Evolutionary conservation across 1,284 basidiomycete genomes (phyloP).

Genomic region (Papiliotrema laurentii): DNA sequence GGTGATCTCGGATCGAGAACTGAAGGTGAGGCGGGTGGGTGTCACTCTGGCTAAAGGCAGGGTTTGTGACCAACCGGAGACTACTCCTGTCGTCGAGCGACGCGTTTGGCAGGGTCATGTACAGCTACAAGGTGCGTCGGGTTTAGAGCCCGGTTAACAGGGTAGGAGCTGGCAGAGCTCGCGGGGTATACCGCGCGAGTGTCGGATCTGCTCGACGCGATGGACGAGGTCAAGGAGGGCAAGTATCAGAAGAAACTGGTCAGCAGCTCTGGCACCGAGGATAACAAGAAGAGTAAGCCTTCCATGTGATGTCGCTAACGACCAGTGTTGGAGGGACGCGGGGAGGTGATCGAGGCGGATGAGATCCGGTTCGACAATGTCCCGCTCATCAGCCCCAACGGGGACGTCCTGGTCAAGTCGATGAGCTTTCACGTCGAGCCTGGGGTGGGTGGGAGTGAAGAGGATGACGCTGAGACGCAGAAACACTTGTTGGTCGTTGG

Average conservation of each 20-base stretch:
- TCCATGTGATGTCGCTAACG: background rate
- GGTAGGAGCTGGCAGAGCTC: slow-evolving; percentile 77
- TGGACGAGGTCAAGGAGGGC: slow-evolving; percentile 79
- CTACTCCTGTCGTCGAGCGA: slow-evolving; percentile 66
- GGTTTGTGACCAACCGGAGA: slow-evolving; percentile 90
- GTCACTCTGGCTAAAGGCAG: slow-evolving; percentile 46
- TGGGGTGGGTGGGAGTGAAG: slow-evolving; percentile 59
- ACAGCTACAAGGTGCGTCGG: slow-evolving; percentile 69
- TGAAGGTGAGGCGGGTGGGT: slow-evolving; percentile 57
- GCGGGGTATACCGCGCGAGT: slow-evolving; percentile 94
- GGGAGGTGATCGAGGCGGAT: slow-evolving; percentile 73
- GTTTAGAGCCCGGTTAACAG: background rate
- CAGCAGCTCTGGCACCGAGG: slow-evolving; percentile 67
- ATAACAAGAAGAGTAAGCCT: slow-evolving; percentile 66
- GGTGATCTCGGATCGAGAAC: slow-evolving; percentile 76
- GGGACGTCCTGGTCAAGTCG: slow-evolving; percentile 78
- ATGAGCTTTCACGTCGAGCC: slow-evolving; percentile 86
- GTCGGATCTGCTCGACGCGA: slow-evolving; percentile 81
- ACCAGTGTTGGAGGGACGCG: slow-evolving; percentile 72
- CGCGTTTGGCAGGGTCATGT: slow-evolving; percentile 69
- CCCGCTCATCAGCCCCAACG: slow-evolving; percentile 93
- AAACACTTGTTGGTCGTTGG: slow-evolving; percentile 88
- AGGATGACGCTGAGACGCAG: slow-evolving; percentile 44
- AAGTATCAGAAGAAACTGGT: slow-evolving; percentile 86
- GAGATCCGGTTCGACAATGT: slow-evolving; percentile 84